Base-by-base conservation (phyloP, 164 flowering plant genomes). In the Chimonanthus praecox region DNA sequence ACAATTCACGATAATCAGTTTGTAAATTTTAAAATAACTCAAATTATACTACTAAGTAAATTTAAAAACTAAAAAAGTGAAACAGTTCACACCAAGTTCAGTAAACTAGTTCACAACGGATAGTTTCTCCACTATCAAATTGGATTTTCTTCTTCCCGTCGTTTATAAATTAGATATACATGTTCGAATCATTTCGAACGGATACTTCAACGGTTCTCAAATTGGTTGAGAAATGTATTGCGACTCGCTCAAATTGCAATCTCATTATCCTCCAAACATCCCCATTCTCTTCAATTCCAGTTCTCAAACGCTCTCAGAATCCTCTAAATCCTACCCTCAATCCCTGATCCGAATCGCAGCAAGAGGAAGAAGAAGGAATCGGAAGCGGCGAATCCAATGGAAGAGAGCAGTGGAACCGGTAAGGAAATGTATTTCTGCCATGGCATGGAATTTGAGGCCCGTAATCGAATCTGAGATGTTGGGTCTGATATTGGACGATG, bases 401-500 rank as follows among this genome's bases (percentile, higher is more conserved):
- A 7, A 33, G 60, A 70, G 21, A 58, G 47, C 21, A 6, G 58
- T 70, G 4, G 61, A 50, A 58, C 16, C 21, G 15, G 58, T 70
- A 5, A 47, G 46, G 16, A 58, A 70, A 49, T 70, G 72, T 62
- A 51, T 70, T 33, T 70, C 72, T 8, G 2, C 7, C 11, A 62
- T 13, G 2, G 72, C 62, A 9, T 50, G 47, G n/a, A 51, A 21
- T 51, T 47, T 70, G 72, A 54, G 47, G 60, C 44, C 51, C n/a
- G 6, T 70, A 16, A 10, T 58, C 49, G 49, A 7, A 20, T 62
- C 45, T n/a, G 60, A 54, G 6, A 46, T 61, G 44, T 51, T 51
- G 9, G 58, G 50, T 33, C 72, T 70, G 46, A 33, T 70, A 46
- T 33, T 51, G 47, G 43, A 70, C 72, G 4, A 54, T 54, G 60